Evolutionary conservation across 495 filamentous ascomycete species (phyloP).

Genomic region (Thozetella sp.): DNA sequence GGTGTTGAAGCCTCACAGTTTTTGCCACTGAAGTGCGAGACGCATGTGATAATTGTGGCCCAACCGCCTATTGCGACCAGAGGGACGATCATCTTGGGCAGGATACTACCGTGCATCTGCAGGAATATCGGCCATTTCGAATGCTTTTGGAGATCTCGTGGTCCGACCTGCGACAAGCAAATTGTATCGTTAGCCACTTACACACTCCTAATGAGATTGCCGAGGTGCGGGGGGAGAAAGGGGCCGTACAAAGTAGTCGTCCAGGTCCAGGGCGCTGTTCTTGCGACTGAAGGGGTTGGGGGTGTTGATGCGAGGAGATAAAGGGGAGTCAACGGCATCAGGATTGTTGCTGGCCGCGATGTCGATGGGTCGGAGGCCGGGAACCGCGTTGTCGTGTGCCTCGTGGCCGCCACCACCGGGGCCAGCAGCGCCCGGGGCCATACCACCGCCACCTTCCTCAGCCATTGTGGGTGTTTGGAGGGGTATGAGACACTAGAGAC

Average conservation of each 20-base stretch:
- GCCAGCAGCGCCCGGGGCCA: constrained; percentile 7
- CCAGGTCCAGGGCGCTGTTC: constrained; percentile 44
- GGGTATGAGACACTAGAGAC: not conserved
- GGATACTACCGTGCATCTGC: constrained; percentile 78
- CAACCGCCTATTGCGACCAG: constrained; percentile 67
- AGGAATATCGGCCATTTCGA: constrained; percentile 83
- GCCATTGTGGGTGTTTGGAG: constrained; percentile 17
- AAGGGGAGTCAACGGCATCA: constrained; percentile 25
- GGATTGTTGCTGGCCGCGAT: constrained; percentile 7
- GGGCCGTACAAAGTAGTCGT: constrained; percentile 55
- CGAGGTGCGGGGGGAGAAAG: not conserved
- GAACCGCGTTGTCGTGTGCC: constrained; percentile 13
- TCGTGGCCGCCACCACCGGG: constrained; percentile 10
- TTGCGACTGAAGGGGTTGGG: constrained; percentile 48
- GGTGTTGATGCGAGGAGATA: constrained; percentile 30
- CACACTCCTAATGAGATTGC: not conserved
- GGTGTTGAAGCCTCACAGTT: constrained; percentile 41
- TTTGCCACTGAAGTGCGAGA: constrained; percentile 42
- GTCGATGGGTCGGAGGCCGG: not conserved
- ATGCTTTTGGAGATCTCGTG: constrained; percentile 71
- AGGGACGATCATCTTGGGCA: constrained; percentile 80
- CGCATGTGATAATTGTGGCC: constrained; percentile 67
- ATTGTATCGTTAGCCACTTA: constrained; percentile 2
- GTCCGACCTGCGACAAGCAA: constrained; percentile 46
- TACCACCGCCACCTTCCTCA: constrained; percentile 25